A percentile compares a stretch with the other conserved stretches of the same genome.
phyloP scores from a whole-genome alignment of 2,329 filamentous ascomycete species.

The Paraphaeosphaeria sporulosa region DNA sequence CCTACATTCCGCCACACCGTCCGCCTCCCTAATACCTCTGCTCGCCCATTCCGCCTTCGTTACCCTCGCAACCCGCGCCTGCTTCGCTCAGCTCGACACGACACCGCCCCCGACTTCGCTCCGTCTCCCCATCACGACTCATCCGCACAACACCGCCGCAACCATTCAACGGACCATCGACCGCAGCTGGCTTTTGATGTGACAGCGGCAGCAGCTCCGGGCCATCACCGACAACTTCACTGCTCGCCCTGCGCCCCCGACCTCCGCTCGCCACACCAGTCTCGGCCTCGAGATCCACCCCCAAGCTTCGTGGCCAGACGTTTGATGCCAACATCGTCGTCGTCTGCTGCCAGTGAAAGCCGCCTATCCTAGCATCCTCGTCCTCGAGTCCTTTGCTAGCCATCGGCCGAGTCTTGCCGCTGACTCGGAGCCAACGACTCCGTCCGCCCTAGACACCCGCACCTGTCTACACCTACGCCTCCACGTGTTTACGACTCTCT shows the following conservation, averaged over 20 bases:
- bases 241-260: conserved; percentile 30
- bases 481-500: conserved; percentile 50
- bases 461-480: conserved; percentile 39
- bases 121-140: conserved; percentile 19
- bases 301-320: conserved; percentile 32
- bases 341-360: conserved; percentile 31
- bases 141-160: conserved; percentile 13
- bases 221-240: conserved; percentile 31
- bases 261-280: conserved; percentile 24
- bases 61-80: conserved; percentile 31
- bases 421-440: conserved; percentile 45
- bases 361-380: conserved; percentile 37
- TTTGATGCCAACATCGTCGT: conserved; percentile 36
- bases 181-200: conserved; percentile 38
- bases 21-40: conserved; percentile 24
- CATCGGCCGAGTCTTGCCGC: conserved; percentile 40
- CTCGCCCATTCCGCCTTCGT: conserved; percentile 35
- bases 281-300: conserved; percentile 19
- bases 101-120: conserved; percentile 34
- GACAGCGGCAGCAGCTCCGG: conserved; percentile 43
- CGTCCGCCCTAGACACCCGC: conserved; percentile 36
- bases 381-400: conserved; percentile 36
- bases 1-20: conserved; percentile 18
- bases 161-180: conserved; percentile 44
- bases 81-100: conserved; percentile 15